These are phyloP conservation scores for Cutaneotrichosporon arboriforme DNA, from an alignment of 1,284 basidiomycete genomes.

Conservation along the genomic window DNA sequence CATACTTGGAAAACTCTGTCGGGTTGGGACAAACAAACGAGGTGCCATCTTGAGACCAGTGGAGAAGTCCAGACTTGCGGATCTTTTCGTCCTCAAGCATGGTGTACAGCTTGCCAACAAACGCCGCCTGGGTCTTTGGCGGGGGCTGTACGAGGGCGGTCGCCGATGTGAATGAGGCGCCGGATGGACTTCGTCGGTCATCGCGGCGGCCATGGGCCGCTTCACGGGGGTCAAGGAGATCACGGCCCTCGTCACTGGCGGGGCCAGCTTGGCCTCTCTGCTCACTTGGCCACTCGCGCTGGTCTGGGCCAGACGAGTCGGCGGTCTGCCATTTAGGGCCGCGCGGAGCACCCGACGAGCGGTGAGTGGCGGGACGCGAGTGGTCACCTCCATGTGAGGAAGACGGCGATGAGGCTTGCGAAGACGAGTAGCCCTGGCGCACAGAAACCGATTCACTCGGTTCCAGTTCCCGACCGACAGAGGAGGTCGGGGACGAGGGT, in stretches of 20 bases:
- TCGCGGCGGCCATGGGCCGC: background rate
- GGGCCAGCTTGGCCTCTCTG: background rate
- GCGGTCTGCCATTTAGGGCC: conserved; percentile 12
- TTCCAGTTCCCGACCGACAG: background rate
- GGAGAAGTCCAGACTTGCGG: conserved; percentile 37
- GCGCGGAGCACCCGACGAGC: background rate
- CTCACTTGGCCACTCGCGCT: background rate
- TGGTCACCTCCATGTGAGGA: background rate
- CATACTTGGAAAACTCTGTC: conserved; percentile 47
- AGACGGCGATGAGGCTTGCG: background rate
- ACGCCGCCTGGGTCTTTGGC: conserved; percentile 45
- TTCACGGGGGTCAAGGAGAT: conserved; percentile 4
- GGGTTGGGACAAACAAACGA: conserved; percentile 49
- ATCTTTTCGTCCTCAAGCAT: conserved; percentile 49
- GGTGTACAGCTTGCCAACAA: conserved; percentile 47
- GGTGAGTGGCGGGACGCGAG: background rate
- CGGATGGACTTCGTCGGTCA: background rate
- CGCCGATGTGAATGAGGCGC: background rate
- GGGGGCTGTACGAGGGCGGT: conserved; percentile 26
- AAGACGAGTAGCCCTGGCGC: background rate
- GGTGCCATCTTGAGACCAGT: conserved; percentile 46
- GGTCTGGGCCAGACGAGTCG: background rate
- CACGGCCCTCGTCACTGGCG: background rate
- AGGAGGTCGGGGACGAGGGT: background rate
- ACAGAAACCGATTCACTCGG: background rate